Evolutionary conservation across 495 filamentous ascomycete genomes (phyloP).

Genomic region (Gamarada debralockiae): DNA sequence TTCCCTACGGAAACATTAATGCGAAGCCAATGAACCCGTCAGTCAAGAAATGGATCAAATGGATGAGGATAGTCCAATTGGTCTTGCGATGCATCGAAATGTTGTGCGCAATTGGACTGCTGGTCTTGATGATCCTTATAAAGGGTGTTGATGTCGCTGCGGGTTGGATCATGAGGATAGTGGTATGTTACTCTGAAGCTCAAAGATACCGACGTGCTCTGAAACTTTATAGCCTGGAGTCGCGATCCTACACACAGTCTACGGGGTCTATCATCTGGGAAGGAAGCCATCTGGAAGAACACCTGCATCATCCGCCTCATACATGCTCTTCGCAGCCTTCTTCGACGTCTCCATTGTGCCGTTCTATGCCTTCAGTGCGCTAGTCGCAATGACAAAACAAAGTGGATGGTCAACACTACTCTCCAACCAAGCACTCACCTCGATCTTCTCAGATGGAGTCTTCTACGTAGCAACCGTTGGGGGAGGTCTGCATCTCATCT

Average conservation of each 20-base stretch:
- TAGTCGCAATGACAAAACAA: constrained; percentile 49
- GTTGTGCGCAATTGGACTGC: constrained; percentile 62
- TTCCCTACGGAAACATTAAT: constrained; percentile 45
- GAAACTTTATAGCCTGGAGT: constrained; percentile 51
- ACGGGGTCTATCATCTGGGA: constrained; percentile 73
- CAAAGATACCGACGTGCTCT: not conserved
- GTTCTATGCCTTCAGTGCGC: constrained; percentile 69
- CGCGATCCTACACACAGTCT: constrained; percentile 64
- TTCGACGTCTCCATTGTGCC: constrained; percentile 70
- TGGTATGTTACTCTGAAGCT: constrained; percentile 46
- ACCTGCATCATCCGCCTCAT: constrained; percentile 74
- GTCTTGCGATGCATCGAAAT: constrained; percentile 58
- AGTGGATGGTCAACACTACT: constrained; percentile 62
- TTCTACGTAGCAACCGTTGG: constrained; percentile 60
- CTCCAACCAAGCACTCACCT: constrained; percentile 34
- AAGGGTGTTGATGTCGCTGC: constrained; percentile 54
- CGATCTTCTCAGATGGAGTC: constrained; percentile 54
- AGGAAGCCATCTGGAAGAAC: constrained; percentile 63
- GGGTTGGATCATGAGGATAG: constrained; percentile 74
- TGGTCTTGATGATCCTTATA: constrained; percentile 71
- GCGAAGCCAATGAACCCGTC: constrained; percentile 63
- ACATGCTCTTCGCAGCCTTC: constrained; percentile 73
- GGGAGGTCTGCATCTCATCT: constrained; percentile 64
- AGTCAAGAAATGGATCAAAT: constrained; percentile 66
- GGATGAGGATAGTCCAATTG: constrained; percentile 61